phyloP scores from a whole-genome alignment of 371 early-diverging fungal species.

The Blakeslea trispora region DNA sequence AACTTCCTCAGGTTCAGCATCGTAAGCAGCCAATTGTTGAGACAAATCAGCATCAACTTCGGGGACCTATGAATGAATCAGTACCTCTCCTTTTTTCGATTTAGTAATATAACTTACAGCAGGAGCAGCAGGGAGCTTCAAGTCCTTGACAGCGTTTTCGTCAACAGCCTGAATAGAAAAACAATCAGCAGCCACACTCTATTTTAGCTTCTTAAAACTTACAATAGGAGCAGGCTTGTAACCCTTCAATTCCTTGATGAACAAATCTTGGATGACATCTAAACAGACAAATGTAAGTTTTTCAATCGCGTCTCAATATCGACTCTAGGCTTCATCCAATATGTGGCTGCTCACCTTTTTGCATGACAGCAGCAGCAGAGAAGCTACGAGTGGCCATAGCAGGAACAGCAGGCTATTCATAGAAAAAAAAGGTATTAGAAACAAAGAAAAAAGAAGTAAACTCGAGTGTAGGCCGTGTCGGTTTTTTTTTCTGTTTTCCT shows the following conservation, averaged over 20 bases:
- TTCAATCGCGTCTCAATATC: background rate
- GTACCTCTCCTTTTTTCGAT: background rate
- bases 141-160: slow-evolving; percentile 48
- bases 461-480: background rate
- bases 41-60: slow-evolving; percentile 46
- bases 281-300: background rate
- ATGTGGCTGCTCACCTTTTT: slow-evolving; percentile 41
- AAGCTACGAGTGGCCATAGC: slow-evolving; percentile 48
- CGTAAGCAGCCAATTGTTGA: slow-evolving; percentile 51
- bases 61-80: slow-evolving; percentile 32
- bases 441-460: background rate
- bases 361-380: slow-evolving; percentile 42
- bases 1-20: slow-evolving; percentile 49
- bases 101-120: slow-evolving; percentile 34
- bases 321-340: background rate
- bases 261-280: slow-evolving; percentile 56
- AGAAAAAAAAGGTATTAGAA: slow-evolving; percentile 16
- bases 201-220: slow-evolving; percentile 16
- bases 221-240: slow-evolving; percentile 55
- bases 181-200: no score
- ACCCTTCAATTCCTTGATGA: slow-evolving; percentile 55
- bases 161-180: slow-evolving; percentile 33
- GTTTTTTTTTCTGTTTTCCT: slow-evolving; percentile 3
- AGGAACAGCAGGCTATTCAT: slow-evolving; percentile 22
- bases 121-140: slow-evolving; percentile 55